These are phyloP conservation scores for Kokia cookei DNA, from an alignment of 441 rosid species.

Conservation along the genomic window DNA sequence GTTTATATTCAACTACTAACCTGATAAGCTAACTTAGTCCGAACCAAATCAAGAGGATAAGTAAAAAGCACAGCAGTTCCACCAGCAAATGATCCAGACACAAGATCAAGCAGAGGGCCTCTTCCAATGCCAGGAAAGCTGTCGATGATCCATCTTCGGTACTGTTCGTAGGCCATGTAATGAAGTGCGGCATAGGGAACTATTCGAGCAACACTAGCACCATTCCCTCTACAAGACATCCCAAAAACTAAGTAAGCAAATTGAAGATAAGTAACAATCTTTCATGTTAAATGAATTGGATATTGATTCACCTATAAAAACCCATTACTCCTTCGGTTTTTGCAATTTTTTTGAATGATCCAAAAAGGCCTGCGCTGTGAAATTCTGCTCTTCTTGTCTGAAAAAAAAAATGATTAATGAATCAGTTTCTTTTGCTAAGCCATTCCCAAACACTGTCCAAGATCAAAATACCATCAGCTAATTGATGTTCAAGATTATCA, in stretches of 20 bases:
- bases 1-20: constrained; percentile 21
- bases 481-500: not conserved
- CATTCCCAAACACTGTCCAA: not conserved
- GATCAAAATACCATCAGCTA: not conserved
- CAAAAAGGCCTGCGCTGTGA: constrained; percentile 54
- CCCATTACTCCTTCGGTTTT: constrained; percentile 80
- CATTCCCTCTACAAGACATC: constrained; percentile 60
- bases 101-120: constrained; percentile 89
- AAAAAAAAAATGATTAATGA: constrained; percentile 11
- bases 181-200: constrained; percentile 93
- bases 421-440: constrained; percentile 11
- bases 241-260: constrained; percentile 4
- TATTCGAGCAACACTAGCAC: constrained; percentile 88
- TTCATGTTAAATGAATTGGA: constrained; percentile 7
- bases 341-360: constrained; percentile 70
- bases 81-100: constrained; percentile 86
- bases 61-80: constrained; percentile 92
- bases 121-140: constrained; percentile 52
- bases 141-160: constrained; percentile 80
- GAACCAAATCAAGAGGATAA: constrained; percentile 83
- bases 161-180: constrained; percentile 89
- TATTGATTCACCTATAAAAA: constrained; percentile 59
- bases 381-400: constrained; percentile 90
- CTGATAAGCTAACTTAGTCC: constrained; percentile 92
- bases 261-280: not conserved